phyloP scores from a whole-genome alignment of 768 basidiomycete species.

The Boletus sp. region DNA sequence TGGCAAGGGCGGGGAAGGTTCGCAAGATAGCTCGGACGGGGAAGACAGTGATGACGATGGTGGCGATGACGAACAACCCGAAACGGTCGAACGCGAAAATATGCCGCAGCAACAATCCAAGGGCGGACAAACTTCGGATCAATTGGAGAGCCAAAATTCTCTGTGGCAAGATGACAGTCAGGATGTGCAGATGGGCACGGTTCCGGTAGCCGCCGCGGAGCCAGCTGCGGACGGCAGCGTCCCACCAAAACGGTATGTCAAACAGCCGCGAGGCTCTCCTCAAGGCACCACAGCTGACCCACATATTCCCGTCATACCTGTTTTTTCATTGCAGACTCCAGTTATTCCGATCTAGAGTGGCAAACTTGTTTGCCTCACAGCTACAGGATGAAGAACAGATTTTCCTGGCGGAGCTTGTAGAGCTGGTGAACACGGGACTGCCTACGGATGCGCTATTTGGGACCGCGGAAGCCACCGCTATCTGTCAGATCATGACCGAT shows the following conservation, averaged over 20 bases:
- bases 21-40: conserved; percentile 34
- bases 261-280: background rate
- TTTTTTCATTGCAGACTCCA: conserved; percentile 49
- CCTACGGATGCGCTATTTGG: conserved; percentile 70
- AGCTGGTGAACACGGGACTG: conserved; percentile 76
- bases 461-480: conserved; percentile 72
- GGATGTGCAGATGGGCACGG: conserved; percentile 61
- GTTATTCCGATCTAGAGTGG: conserved; percentile 79
- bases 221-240: conserved; percentile 44
- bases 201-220: conserved; percentile 38
- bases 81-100: conserved; percentile 47
- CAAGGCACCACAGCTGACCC: background rate
- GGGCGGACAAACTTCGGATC: conserved; percentile 24
- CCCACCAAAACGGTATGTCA: conserved; percentile 57
- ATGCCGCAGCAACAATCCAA: conserved; percentile 39
- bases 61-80: conserved; percentile 40
- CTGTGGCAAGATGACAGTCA: conserved; percentile 69
- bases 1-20: conserved; percentile 52
- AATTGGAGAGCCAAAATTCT: conserved; percentile 46
- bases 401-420: conserved; percentile 65
- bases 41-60: conserved; percentile 45
- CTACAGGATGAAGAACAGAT: conserved; percentile 78
- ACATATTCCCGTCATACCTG: background rate
- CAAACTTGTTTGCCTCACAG: conserved; percentile 62
- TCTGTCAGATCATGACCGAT: conserved; percentile 74